Evolutionary conservation across 2,329 filamentous ascomycete species (phyloP), one percentile per base, ranked within the genome.

Genomic region (Penicillium sp.): DNA sequence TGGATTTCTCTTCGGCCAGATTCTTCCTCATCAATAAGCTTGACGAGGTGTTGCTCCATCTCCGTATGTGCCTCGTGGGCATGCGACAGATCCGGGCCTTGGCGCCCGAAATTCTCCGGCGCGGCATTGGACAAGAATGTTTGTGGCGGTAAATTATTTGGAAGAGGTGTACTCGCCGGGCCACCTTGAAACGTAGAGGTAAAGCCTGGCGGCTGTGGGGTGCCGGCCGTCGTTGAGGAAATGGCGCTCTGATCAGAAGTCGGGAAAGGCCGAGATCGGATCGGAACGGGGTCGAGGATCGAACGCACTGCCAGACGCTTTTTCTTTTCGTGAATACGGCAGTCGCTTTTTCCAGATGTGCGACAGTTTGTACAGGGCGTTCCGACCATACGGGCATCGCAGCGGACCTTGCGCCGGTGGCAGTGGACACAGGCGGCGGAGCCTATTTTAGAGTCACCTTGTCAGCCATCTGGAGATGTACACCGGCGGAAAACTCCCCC

Each of bases 331-430:
- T 79, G 79, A 26, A 80, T 73, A 29, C 67, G 72, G 51, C 78
- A 81, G 49, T 74, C 73, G 13, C 64, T 44, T 48, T 72, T 72
- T 16, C 72, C 68, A 31, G 76, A 73, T 23, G 70, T 67, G 31
- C 69, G 68, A 52, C 78, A 81, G 56, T 79, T 79, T 47, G 78
- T 75, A 58, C 78, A 81, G 0, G 78, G 78, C 1, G 73, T 59
- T 13, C 78, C 78, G 29, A 76, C 74, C 18, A 70, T 58, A 49
- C 77, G 71, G 42, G 79, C 74, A 64, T 81, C 79, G 56, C 78
- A 81, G 54, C 76, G 75, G 45, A 81, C 74, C 62, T 81, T 81
- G 51, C 78, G 74, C 45, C 74, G 75, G 63, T 81, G 78, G 48
- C 78, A 81, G 54, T 74, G 70, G 38, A 77, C 65, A 53, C 78